Base-by-base conservation (phyloP, 176 grass and related monocot genomes). In the Musa troglodytarum region DNA sequence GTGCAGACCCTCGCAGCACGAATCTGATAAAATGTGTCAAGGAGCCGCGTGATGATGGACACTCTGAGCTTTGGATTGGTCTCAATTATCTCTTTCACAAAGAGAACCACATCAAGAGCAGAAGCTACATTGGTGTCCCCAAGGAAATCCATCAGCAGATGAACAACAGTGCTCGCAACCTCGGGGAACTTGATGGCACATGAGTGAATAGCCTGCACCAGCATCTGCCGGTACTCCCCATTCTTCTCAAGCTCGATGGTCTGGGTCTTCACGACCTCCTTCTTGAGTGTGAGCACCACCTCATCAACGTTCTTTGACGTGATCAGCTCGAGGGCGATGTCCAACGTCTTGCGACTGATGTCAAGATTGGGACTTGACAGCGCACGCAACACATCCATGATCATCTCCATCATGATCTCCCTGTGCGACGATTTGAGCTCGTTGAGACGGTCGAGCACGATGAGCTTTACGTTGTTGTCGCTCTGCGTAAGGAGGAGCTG, bases 21-120 rank as follows among this genome's bases (percentile, higher is more conserved):
- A 74, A 74, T 74, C 72, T 74, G 72, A 74, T 74, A 74, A 74
- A 74, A 74, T 9, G 72, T 57, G 72, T 74, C 72, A 0, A 74
- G 72, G 53, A 74, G 28, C 23, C 72, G 26, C 1, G 53, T 74
- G 53, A 74, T 56, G n/a, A 74, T 57, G 24, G 72, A 74, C 26
- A 57, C 72, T 22, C 72, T 74, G 53, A 74, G 72, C 53, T 74
- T 74, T 10, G 72, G 72, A 10, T 74, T 74, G 21, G 72, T 74
- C 53, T 74, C 72, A 56, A 74, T 74, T 56, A 74, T 74, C 50
- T 74, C 72, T 74, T 53, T 56, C 72, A 74, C 72, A 74, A 74
- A 74, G 52, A 74, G 72, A 8, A 54, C 52, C 1, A 74, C 72
- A 24, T 74, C 72, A 28, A 74, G 55, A 10, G 72, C 72, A 74